These are phyloP conservation scores for Malus sieversii DNA, from an alignment of 306 rosid genomes.

Conservation along the genomic window DNA sequence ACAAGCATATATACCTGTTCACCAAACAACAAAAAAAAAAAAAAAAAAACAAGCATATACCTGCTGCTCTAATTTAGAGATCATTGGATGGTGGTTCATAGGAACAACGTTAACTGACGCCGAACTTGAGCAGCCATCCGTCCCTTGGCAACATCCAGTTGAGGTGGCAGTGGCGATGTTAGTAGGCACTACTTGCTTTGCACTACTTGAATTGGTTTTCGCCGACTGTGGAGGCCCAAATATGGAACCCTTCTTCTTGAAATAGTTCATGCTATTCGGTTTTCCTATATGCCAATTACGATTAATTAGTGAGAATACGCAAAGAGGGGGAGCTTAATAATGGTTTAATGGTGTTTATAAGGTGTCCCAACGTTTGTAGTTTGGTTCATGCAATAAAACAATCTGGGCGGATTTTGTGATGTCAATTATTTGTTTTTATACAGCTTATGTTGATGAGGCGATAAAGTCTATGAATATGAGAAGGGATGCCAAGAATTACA, in stretches of 20 bases:
- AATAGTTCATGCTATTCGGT: neutral
- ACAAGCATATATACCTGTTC: neutral
- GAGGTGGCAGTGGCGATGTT: neutral
- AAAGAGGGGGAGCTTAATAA: neutral
- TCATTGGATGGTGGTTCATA: conserved; percentile 3
- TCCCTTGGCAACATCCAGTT: conserved; percentile 38
- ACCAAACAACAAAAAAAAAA: no score
- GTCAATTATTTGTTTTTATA: conserved; percentile 4
- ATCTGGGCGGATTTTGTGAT: conserved; percentile 28
- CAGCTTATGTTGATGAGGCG: conserved; percentile 10
- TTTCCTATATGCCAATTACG: neutral
- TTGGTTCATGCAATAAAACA: conserved; percentile 14
- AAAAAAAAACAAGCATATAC: conserved; percentile 13
- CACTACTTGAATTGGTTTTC: neutral
- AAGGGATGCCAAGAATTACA: neutral
- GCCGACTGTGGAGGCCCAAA: neutral
- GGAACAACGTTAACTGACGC: conserved; percentile 28
- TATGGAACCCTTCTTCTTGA: neutral
- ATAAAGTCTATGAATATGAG: neutral
- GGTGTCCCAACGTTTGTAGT: neutral
- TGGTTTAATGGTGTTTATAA: conserved; percentile 8
- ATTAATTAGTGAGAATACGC: neutral
- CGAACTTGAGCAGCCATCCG: conserved; percentile 24
- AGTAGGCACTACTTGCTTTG: neutral
- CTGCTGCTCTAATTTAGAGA: conserved; percentile 31